Base-by-base conservation (phyloP, 1,284 basidiomycete species). In the Ustilago hordei region DNA sequence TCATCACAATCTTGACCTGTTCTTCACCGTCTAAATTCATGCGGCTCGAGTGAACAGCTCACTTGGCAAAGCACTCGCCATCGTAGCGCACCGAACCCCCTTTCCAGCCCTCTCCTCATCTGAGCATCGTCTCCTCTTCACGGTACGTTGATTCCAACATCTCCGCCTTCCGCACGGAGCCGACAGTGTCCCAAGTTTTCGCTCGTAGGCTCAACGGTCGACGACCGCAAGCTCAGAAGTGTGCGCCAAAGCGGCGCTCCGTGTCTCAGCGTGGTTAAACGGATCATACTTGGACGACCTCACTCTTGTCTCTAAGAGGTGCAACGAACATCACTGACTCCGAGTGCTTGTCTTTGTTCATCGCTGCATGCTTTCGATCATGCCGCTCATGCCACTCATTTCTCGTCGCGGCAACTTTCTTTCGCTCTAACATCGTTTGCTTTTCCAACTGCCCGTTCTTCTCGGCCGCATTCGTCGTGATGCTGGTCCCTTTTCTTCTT, bases 371-470 rank as follows among this genome's bases (percentile, higher is more conserved):
- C 41, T 17, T 7, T 13, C 45, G 19, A 31, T 50, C 48, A 28
- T 28, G 23, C 39, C 47, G 36, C 15, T 60, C 57, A 60, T 60
- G 57, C 60, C 43, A 54, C 53, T 23, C 45, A n/a, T 48, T 41
- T 15, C 32, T 38, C 41, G 19, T 36, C 15, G 35, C 15, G 8
- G 15, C 15, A 4, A 57, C 7, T 31, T 34, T 17, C 5, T 34
- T 35, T 6, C 41, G 34, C 43, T 62, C 64, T 72, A 72, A 72
- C 69, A 72, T 28, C 23, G 7, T 31, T 53, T 32, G 2, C 61
- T 50, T 41, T 35, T 64, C 43, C 56, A 38, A 3, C 17, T 45
- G 47, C 36, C 39, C 17, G 8, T 23, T 12, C 45, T 32, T 52
- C 15, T 36, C 61, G 43, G 60, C 50, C 50, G 50, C 54, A 23